phyloP scores from a whole-genome alignment of 1,284 basidiomycete species.

The Apiotrichum gracile region DNA sequence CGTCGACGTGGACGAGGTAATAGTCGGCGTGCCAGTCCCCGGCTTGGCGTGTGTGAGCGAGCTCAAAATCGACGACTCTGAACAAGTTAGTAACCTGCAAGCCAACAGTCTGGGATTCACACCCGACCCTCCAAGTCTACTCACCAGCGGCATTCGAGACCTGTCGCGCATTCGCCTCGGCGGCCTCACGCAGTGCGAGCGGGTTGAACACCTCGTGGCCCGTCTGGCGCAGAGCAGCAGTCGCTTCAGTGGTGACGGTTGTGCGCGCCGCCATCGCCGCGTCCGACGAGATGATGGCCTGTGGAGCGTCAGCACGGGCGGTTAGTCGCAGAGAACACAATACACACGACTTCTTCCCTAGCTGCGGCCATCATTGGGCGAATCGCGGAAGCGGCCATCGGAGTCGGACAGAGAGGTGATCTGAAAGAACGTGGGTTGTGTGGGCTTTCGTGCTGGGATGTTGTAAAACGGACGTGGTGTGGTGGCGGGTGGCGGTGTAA shows the following conservation, averaged over 20 bases:
- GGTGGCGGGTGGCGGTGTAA: too few species aligned
- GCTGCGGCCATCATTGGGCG: conserved; percentile 37
- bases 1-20: conserved; percentile 5
- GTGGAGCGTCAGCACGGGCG: neutral
- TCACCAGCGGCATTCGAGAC: conserved; percentile 12
- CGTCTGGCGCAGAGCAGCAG: conserved; percentile 17
- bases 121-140: too few species aligned
- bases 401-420: neutral
- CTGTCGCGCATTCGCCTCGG: conserved; percentile 28
- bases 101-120: conserved; percentile 19
- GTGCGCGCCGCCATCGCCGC: conserved; percentile 24
- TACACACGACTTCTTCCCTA: conserved; percentile 30
- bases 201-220: conserved; percentile 30
- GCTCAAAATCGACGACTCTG: conserved; percentile 2
- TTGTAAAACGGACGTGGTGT: too few species aligned
- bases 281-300: conserved; percentile 25
- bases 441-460: too few species aligned
- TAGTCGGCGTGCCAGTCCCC: neutral
- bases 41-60: conserved; percentile 1
- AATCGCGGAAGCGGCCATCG: conserved; percentile 21
- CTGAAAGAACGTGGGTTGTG: too few species aligned
- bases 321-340: neutral
- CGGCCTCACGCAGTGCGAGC: conserved; percentile 30
- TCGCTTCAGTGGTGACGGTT: conserved; percentile 23
- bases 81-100: neutral